A percentile compares a stretch with the other conserved stretches of the same genome.
These are phyloP conservation scores for Gamsiella multidivaricata DNA, from an alignment of 192 early-diverging fungal species.

Conservation along the genomic window DNA sequence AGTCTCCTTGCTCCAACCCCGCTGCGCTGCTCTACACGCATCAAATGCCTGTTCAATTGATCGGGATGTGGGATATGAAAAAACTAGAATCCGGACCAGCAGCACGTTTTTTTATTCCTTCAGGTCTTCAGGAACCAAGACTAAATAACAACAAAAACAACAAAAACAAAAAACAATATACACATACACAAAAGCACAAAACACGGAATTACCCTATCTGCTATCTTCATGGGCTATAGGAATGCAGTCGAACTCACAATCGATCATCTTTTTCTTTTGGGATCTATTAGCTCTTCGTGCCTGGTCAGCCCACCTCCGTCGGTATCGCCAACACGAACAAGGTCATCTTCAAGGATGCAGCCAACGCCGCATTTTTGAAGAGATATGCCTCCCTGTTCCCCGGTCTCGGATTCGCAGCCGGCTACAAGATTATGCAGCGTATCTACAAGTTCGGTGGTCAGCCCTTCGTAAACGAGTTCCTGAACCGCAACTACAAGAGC, in stretches of 20 bases:
- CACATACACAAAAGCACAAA: too few species aligned
- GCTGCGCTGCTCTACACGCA: neutral
- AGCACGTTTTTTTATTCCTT: too few species aligned
- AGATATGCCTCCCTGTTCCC: conserved; percentile 98
- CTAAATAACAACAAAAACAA: neutral
- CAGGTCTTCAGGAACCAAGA: neutral
- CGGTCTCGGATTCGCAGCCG: conserved; percentile 96
- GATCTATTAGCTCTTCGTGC: conserved; percentile 77
- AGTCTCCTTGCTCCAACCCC: conserved; percentile 8
- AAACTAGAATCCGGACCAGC: too few species aligned
- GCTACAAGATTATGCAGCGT: conserved; percentile 98
- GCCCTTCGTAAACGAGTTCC: conserved; percentile 93
- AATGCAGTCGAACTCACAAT: neutral
- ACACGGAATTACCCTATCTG: neutral
- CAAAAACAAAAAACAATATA: too few species aligned
- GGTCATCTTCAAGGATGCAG: conserved; percentile 94
- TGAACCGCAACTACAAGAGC: conserved; percentile 84
- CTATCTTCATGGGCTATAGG: too few species aligned
- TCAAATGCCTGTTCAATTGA: neutral
- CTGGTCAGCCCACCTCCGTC: conserved; percentile 72
- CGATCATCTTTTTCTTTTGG: neutral
- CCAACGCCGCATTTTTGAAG: conserved; percentile 71
- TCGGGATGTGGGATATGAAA: too few species aligned
- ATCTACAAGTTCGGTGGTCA: conserved; percentile 99
- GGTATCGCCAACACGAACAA: conserved; percentile 78